Evolutionary conservation across 1,284 basidiomycete genomes (phyloP).

Genomic region (Taiwanofungus camphoratus): DNA sequence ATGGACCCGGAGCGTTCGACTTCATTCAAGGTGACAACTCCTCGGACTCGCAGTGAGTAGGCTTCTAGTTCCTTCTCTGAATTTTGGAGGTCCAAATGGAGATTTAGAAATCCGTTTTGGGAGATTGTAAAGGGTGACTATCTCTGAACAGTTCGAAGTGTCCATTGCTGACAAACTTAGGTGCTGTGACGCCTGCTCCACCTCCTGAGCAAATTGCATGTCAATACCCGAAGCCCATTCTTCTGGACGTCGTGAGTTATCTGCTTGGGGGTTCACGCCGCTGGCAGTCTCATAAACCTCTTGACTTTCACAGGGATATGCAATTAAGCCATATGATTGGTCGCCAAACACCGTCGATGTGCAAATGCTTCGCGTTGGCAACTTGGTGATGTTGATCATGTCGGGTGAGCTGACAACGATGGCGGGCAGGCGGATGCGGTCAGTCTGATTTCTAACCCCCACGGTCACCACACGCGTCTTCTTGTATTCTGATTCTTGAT

Average conservation of each 20-base stretch:
- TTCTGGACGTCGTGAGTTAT: slow-evolving; percentile 59
- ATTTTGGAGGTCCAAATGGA: slow-evolving; percentile 5
- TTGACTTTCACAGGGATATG: slow-evolving; percentile 45
- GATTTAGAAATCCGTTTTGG: slow-evolving; percentile 73
- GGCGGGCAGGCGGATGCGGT: slow-evolving; percentile 43
- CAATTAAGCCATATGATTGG: slow-evolving; percentile 71
- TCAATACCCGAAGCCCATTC: slow-evolving; percentile 77
- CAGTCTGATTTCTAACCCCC: slow-evolving; percentile 10
- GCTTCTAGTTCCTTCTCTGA: neutral
- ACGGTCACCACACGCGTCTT: neutral
- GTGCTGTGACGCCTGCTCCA: slow-evolving; percentile 61
- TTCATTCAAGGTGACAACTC: slow-evolving; percentile 76
- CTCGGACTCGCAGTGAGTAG: slow-evolving; percentile 45
- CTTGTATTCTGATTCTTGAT: neutral
- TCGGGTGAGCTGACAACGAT: slow-evolving; percentile 66
- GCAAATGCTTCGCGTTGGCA: slow-evolving; percentile 77
- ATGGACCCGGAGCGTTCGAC: slow-evolving; percentile 79
- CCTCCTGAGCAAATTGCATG: slow-evolving; percentile 60
- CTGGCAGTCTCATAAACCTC: neutral
- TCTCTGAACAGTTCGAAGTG: neutral
- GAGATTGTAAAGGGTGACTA: slow-evolving; percentile 61
- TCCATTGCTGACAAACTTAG: slow-evolving; percentile 24
- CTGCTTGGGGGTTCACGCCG: neutral
- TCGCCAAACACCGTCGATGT: slow-evolving; percentile 71
- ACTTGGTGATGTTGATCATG: slow-evolving; percentile 72